phyloP scores from a whole-genome alignment of 306 rosid species.

The Hylodesmum podocarpum region DNA sequence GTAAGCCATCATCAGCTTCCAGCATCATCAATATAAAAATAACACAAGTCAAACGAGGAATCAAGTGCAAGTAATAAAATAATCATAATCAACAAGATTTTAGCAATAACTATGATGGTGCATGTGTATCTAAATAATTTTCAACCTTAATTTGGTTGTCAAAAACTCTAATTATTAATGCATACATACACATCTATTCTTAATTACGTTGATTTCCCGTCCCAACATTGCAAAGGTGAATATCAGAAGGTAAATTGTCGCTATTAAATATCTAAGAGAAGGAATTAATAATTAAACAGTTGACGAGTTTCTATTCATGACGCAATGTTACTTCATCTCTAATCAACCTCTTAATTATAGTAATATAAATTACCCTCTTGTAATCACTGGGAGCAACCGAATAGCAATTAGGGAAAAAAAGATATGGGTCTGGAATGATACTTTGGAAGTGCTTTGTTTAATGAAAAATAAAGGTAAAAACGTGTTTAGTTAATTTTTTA shows the following conservation, averaged over 20 bases:
- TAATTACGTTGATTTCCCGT: background rate
- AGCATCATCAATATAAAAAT: slow-evolving; percentile 1
- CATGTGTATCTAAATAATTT: background rate
- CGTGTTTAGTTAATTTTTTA: no score
- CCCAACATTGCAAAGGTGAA: background rate
- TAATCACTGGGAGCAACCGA: background rate
- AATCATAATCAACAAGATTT: slow-evolving; percentile 19
- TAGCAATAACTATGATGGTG: background rate
- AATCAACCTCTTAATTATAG: background rate
- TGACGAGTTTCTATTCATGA: background rate
- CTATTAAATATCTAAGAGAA: background rate
- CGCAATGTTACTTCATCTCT: slow-evolving; percentile 7
- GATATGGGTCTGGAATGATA: no score
- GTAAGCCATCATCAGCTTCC: background rate
- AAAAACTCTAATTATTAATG: background rate
- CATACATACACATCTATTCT: background rate
- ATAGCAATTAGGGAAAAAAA: background rate
- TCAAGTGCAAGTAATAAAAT: slow-evolving; percentile 26
- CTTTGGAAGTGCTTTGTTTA: no score
- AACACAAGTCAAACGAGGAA: slow-evolving; percentile 31
- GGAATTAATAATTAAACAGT: background rate
- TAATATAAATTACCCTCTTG: background rate
- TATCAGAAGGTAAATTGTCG: slow-evolving; percentile 20
- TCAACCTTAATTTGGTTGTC: background rate
- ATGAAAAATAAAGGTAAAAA: no score